Conservation (phyloP, 345 rosid species). For the Luvunga scandens region DNA sequence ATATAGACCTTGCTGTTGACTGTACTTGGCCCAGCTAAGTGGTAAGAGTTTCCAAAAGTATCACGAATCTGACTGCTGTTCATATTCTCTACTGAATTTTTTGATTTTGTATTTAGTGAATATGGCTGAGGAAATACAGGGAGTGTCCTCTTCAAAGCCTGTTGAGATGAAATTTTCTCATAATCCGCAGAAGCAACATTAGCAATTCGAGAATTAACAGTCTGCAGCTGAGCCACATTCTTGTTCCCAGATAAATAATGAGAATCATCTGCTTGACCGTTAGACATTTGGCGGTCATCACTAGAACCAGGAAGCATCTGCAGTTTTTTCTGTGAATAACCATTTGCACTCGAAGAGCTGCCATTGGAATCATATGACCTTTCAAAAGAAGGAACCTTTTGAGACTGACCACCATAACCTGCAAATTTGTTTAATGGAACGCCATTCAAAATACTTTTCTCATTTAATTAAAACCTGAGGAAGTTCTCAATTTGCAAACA, state of each 20-base stretch:
- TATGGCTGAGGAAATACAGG: slow-evolving; percentile 42
- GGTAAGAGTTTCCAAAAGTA: slow-evolving; percentile 29
- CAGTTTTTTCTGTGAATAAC: slow-evolving; percentile 15
- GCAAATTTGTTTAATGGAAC: slow-evolving; percentile 14
- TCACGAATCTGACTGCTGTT: slow-evolving; percentile 39
- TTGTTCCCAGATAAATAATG: slow-evolving; percentile 33
- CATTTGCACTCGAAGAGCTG: slow-evolving; percentile 36
- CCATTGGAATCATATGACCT: slow-evolving; percentile 33
- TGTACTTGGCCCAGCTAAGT: slow-evolving; percentile 36
- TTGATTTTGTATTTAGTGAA: slow-evolving; percentile 27
- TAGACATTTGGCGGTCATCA: slow-evolving; percentile 29
- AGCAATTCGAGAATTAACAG: slow-evolving; percentile 49
- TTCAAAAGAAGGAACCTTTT: slow-evolving; percentile 23
- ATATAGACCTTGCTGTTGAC: slow-evolving; percentile 34
- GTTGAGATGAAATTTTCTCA: slow-evolving; percentile 62
- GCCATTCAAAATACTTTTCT: slow-evolving; percentile 4
- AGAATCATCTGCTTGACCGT: slow-evolving; percentile 33
- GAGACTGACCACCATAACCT: slow-evolving; percentile 35
- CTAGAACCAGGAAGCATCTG: slow-evolving; percentile 21
- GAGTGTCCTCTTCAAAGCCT: slow-evolving; percentile 57
- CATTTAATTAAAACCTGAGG: neutral
- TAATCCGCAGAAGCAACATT: slow-evolving; percentile 41
- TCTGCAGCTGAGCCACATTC: slow-evolving; percentile 28
- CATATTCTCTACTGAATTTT: slow-evolving; percentile 28
- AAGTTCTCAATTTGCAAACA: slow-evolving; percentile 16